Percentiles rank a stretch among this genome's conserved stretches.
phyloP scores from a whole-genome alignment of 345 rosid species.

The Rhizophora mangle region DNA sequence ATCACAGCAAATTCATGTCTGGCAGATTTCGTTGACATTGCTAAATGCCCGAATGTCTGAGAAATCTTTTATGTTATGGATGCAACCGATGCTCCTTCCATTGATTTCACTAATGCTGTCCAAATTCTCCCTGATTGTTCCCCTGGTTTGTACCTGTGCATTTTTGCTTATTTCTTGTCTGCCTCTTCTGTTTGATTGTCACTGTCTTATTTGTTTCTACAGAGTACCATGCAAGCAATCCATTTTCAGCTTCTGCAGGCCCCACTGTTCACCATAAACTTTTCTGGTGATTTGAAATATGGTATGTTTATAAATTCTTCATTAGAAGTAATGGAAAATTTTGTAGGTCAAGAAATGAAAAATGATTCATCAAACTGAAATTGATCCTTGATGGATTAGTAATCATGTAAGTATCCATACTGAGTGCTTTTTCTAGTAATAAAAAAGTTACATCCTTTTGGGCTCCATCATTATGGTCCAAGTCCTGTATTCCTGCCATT shows the following conservation, averaged over 20 bases:
- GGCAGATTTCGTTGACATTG: constrained; percentile 73
- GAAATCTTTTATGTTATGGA: constrained; percentile 69
- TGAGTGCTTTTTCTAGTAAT: background rate
- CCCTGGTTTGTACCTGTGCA: constrained; percentile 54
- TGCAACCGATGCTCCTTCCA: constrained; percentile 53
- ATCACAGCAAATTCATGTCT: background rate
- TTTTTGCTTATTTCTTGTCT: background rate
- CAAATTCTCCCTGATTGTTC: constrained; percentile 71
- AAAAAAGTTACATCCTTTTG: no score
- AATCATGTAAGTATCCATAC: background rate
- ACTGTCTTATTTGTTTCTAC: constrained; percentile 24
- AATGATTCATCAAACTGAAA: constrained; percentile 4
- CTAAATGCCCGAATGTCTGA: constrained; percentile 77
- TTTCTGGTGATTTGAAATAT: constrained; percentile 85
- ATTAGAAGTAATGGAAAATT: constrained; percentile 1
- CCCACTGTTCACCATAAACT: constrained; percentile 60
- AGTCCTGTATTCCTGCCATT: background rate
- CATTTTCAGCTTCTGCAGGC: constrained; percentile 79
- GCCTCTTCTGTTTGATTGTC: constrained; percentile 6
- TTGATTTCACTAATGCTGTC: constrained; percentile 70
- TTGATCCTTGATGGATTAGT: background rate
- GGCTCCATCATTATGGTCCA: no score
- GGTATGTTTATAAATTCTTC: constrained; percentile 37
- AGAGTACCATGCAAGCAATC: constrained; percentile 80
- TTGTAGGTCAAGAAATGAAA: constrained; percentile 12